Conservation (phyloP, 306 rosid genomes). For the Corylus heterophylla region DNA sequence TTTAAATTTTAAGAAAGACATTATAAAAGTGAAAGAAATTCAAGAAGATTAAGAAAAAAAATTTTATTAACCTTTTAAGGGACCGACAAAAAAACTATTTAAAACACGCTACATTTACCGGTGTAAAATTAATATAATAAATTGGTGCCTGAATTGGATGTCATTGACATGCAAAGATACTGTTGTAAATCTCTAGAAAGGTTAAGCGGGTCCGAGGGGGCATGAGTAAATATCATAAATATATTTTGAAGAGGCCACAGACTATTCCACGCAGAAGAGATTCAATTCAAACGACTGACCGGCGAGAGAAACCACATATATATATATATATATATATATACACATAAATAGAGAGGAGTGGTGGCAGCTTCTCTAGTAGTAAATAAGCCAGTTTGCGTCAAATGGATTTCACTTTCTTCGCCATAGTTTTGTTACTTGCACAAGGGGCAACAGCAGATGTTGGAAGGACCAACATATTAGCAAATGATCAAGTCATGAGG, state of each 20-base stretch:
- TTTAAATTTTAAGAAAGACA: too few species aligned
- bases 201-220: not conserved
- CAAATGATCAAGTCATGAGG: not conserved
- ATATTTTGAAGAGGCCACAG: not conserved
- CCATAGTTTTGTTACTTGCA: constrained; percentile 1
- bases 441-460: not conserved
- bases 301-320: too few species aligned
- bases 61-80: too few species aligned
- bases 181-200: not conserved
- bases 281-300: not conserved
- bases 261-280: not conserved
- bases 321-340: too few species aligned
- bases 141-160: too few species aligned
- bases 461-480: not conserved
- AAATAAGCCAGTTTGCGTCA: not conserved
- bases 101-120: too few species aligned
- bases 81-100: too few species aligned
- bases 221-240: not conserved
- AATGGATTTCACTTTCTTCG: constrained; percentile 1
- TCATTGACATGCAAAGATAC: not conserved
- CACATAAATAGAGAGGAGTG: too few species aligned
- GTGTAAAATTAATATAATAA: too few species aligned
- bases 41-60: too few species aligned
- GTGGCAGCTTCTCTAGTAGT: not conserved
- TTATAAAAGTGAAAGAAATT: too few species aligned